Base-by-base conservation (phyloP, 805 yeast species). In the Clavispora asparagi region DNA sequence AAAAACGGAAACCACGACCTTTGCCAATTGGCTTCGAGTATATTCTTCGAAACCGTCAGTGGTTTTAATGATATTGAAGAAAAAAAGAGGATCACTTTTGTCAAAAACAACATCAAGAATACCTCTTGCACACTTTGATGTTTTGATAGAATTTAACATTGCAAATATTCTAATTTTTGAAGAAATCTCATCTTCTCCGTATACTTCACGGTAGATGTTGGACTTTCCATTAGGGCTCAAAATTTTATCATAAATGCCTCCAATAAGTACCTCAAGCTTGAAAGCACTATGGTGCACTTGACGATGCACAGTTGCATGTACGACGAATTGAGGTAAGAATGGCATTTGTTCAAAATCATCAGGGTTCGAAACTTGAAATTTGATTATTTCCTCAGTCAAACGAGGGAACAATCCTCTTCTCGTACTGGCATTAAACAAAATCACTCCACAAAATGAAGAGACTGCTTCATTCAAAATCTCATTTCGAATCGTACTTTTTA, bases 31-130 rank as follows among this genome's bases (percentile, higher is more conserved):
- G 8, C 87, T 62, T 49, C 97, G 71, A 43, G 70, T 71, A 65
- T 78, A 66, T 57, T 87, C 94, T 59, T 87, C 96, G 7, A 67
- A 66, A 0, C 87, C 86, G 57, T 87, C 94, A 0, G 80, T 77
- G 37, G 78, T 71, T 56, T 76, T 81, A 28, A 65, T 55, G 2
- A 85, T 83, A 1, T 59, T 55, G 35, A 81, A 63, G 3, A 86
- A 59, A 33, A 72, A 69, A 51, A 71, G 74, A 7, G 61, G 59
- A 4, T 57, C 60, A 11, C 68, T 69, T 28, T 70, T 62, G 0
- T 62, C 62, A 13, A 78, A 47, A 16, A 80, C 63, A 47, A 49
- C 65, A 1, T 62, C 53, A 56, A 76, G 62, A 3, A 77, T 45
- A 0, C 46, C 40, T 10, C 43, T 41, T 0, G 71, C 71, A 58